phyloP scores from a whole-genome alignment of 306 rosid species.

The Arachis hypogaea region DNA sequence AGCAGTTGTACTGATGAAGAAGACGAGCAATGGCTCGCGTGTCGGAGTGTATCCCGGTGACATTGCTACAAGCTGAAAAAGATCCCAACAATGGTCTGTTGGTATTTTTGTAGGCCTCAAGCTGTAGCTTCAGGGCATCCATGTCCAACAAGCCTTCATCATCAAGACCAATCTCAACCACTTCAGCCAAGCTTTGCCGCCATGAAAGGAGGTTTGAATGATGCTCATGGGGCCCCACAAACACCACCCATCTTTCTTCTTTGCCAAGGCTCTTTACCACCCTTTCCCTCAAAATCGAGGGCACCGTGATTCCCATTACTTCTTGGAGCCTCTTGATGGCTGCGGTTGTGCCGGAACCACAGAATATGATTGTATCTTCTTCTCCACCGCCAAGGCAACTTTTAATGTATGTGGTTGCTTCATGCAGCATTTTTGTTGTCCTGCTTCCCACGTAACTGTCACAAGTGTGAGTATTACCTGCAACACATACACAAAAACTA shows the following conservation, averaged over 20 bases:
- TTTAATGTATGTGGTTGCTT: constrained; percentile 63
- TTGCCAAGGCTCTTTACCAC: constrained; percentile 35
- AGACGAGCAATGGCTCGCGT: constrained; percentile 70
- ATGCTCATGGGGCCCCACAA: constrained; percentile 86
- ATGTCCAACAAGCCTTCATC: constrained; percentile 61
- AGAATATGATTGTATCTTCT: constrained; percentile 62
- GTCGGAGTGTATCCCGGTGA: constrained; percentile 72
- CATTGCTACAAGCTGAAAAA: constrained; percentile 90
- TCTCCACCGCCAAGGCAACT: constrained; percentile 68
- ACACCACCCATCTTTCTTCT: constrained; percentile 82
- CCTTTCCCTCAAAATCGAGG: constrained; percentile 65
- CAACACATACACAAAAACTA: neutral
- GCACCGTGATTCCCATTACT: constrained; percentile 71
- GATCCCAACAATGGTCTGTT: constrained; percentile 81
- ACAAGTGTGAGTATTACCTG: constrained; percentile 76
- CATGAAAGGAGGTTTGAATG: constrained; percentile 89
- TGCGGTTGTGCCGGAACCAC: constrained; percentile 83
- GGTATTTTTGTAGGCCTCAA: constrained; percentile 48
- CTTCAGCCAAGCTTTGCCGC: constrained; percentile 82
- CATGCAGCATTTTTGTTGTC: constrained; percentile 70
- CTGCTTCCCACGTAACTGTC: constrained; percentile 76
- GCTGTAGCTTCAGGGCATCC: constrained; percentile 54
- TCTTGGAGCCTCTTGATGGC: constrained; percentile 89
- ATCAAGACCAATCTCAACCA: constrained; percentile 72
- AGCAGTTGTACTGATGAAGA: constrained; percentile 67